Conservation (phyloP, 2,329 filamentous ascomycete genomes). For the Arthroderma uncinatum region DNA sequence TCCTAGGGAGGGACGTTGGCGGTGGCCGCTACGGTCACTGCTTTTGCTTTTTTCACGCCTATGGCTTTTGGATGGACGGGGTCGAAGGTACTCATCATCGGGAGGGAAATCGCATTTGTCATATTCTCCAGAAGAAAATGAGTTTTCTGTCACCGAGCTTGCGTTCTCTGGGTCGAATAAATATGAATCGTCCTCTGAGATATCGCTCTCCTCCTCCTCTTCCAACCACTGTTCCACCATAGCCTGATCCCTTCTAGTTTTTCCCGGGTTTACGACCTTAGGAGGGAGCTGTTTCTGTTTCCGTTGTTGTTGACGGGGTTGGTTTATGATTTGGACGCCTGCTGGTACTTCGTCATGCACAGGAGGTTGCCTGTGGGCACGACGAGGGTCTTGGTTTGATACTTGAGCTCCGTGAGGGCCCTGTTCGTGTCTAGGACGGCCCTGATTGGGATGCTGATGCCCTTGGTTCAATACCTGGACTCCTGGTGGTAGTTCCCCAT, state of each 20-base stretch:
- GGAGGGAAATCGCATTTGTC: conserved; percentile 4
- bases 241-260: conserved; percentile 7
- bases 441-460: neutral
- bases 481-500: conserved; percentile 4
- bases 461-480: neutral
- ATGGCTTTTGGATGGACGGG: conserved; percentile 8
- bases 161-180: conserved; percentile 21
- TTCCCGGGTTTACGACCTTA: conserved; percentile 13
- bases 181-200: conserved; percentile 23
- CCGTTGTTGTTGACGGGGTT: neutral
- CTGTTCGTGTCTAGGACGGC: neutral
- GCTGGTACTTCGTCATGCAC: neutral
- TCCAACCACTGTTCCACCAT: conserved; percentile 14
- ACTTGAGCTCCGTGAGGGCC: neutral
- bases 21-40: conserved; percentile 12
- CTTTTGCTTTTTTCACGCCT: neutral
- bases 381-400: neutral
- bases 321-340: neutral
- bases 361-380: neutral
- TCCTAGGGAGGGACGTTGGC: conserved; percentile 7
- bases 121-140: conserved; percentile 16
- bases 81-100: conserved; percentile 10
- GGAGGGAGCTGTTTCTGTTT: conserved; percentile 7
- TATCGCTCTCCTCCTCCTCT: conserved; percentile 18
- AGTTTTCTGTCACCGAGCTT: conserved; percentile 22